Percentiles rank a stretch among this genome's conserved stretches.
Conservation (phyloP, 257 asterid genomes). For the Ehretia macrophylla region DNA sequence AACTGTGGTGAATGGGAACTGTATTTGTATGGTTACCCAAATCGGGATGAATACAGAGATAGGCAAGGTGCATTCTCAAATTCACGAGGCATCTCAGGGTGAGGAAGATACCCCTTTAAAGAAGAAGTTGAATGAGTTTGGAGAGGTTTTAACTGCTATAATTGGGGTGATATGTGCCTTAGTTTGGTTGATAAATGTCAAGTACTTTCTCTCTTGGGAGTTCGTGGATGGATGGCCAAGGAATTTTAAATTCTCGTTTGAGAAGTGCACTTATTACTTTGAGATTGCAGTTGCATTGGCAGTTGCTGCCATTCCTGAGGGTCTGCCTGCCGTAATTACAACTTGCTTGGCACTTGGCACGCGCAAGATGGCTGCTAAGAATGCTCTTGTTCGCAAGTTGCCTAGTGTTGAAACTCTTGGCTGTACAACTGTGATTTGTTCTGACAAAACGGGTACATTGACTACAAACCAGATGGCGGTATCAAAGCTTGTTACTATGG, state of each 20-base stretch:
- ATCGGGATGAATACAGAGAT: constrained; percentile 94
- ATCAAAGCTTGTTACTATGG: constrained; percentile 79
- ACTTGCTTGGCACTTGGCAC: constrained; percentile 99
- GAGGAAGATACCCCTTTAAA: constrained; percentile 98
- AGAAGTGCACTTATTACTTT: constrained; percentile 97
- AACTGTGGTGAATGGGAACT: constrained; percentile 90
- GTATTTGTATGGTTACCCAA: constrained; percentile 79
- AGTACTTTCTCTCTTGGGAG: constrained; percentile 95
- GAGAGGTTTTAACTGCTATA: constrained; percentile 80
- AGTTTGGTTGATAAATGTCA: constrained; percentile 95
- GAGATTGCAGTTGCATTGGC: constrained; percentile 99
- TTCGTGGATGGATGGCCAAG: constrained; percentile 89
- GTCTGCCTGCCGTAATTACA: constrained; percentile 95
- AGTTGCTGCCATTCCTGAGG: constrained; percentile 99
- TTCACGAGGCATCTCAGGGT: constrained; percentile 82
- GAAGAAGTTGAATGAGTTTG: constrained; percentile 97
- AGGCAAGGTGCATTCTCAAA: constrained; percentile 90
- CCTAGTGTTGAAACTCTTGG: constrained; percentile 99
- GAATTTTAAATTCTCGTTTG: constrained; percentile 91
- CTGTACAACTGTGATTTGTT: constrained; percentile 97
- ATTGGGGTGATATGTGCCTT: constrained; percentile 78
- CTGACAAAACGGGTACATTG: constrained; percentile 95
- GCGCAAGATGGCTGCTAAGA: constrained; percentile 99
- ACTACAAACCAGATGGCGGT: constrained; percentile 99
- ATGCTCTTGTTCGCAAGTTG: constrained; percentile 97